Percentiles rank a stretch among this genome's conserved stretches.
These are phyloP conservation scores for Pythium grandisporangium DNA, from an alignment of 352 stramenopile species.

Conservation along the genomic window DNA sequence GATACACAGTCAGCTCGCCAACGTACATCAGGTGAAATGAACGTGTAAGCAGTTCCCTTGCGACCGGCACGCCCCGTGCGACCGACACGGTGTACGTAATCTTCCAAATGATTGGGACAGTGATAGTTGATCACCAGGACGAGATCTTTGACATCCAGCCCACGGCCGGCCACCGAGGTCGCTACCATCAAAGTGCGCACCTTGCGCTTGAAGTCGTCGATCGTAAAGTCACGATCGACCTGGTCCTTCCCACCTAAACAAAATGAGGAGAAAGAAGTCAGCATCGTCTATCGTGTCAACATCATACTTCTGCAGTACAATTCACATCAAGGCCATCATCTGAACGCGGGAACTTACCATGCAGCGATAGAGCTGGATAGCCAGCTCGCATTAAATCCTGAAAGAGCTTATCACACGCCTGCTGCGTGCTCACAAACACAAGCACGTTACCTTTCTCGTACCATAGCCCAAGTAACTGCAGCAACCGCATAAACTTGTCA, in stretches of 20 bases:
- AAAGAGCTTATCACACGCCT: conserved; percentile 94
- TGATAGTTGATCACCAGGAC: conserved; percentile 99
- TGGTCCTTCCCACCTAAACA: conserved; percentile 95
- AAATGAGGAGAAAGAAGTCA: conserved; percentile 2
- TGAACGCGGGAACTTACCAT: conserved; percentile 74
- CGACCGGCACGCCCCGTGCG: conserved; percentile 92
- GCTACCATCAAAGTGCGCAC: conserved; percentile 90
- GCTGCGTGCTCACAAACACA: conserved; percentile 99
- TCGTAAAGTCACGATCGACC: conserved; percentile 98
- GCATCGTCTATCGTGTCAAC: too few relatives aligned
- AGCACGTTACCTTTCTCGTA: conserved; percentile 97
- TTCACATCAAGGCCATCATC: too few relatives aligned
- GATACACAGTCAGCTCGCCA: neutral
- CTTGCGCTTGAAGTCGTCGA: conserved; percentile 98
- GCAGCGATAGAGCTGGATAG: conserved; percentile 94
- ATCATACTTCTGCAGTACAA: too few relatives aligned
- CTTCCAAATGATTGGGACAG: conserved; percentile 98
- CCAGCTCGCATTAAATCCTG: conserved; percentile 95
- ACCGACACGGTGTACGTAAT: conserved; percentile 99
- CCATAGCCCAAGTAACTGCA: conserved; percentile 94
- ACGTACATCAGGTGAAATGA: conserved; percentile 94
- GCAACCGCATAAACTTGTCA: conserved; percentile 98
- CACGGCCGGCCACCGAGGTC: conserved; percentile 95
- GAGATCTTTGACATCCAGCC: conserved; percentile 98
- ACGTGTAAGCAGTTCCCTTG: conserved; percentile 98